Percentiles rank a stretch among this genome's conserved stretches.
phyloP scores from a whole-genome alignment of 495 filamentous ascomycete genomes.

The Hyaloscypha bicolor region DNA sequence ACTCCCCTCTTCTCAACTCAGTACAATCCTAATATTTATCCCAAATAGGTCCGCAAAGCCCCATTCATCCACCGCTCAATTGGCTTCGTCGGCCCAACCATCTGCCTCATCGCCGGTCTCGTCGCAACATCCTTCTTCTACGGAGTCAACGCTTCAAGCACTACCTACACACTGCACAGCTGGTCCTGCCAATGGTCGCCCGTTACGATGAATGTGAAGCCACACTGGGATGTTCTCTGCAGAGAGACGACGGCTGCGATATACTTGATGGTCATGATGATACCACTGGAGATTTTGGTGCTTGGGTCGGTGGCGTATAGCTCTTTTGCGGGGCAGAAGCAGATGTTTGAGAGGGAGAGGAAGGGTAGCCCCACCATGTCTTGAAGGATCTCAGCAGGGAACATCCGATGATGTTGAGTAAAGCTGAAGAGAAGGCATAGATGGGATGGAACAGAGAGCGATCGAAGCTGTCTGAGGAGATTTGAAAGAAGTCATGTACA shows the following conservation, averaged over 20 bases:
- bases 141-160: slow-evolving; percentile 49
- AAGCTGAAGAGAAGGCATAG: background rate
- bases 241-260: slow-evolving; percentile 50
- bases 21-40: slow-evolving; percentile 37
- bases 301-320: slow-evolving; percentile 44
- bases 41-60: slow-evolving; percentile 32
- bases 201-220: slow-evolving; percentile 46
- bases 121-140: slow-evolving; percentile 57
- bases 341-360: slow-evolving; percentile 19
- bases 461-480: background rate
- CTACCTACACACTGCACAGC: slow-evolving; percentile 49
- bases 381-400: slow-evolving; percentile 5
- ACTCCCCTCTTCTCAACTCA: slow-evolving; percentile 13
- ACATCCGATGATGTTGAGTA: background rate
- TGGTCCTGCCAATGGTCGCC: slow-evolving; percentile 57
- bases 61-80: background rate
- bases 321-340: slow-evolving; percentile 38
- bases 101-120: slow-evolving; percentile 47
- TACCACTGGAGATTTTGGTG: slow-evolving; percentile 50
- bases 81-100: slow-evolving; percentile 38
- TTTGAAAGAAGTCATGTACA: background rate
- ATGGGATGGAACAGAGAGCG: background rate
- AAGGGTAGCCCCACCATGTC: slow-evolving; percentile 36
- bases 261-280: slow-evolving; percentile 52
- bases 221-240: slow-evolving; percentile 53